phyloP scores from a whole-genome alignment of 192 early-diverging fungal genomes.

The Coemansia sp. region DNA sequence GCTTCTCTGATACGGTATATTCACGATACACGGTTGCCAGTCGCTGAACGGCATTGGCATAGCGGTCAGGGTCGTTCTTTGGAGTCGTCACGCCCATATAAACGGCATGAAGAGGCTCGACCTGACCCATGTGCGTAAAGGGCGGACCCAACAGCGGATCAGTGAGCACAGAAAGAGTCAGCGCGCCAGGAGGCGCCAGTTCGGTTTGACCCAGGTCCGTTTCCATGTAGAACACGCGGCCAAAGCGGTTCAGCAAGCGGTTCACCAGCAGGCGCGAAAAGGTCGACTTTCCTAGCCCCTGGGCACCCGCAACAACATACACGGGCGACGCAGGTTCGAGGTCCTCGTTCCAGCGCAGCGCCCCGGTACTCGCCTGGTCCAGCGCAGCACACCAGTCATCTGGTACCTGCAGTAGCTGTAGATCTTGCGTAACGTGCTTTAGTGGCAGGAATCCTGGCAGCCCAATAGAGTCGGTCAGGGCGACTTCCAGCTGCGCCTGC shows the following conservation, averaged over 20 bases:
- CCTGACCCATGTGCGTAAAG: constrained; percentile 62
- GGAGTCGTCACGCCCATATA: constrained; percentile 75
- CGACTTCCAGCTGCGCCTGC: constrained; percentile 4
- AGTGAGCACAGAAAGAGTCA: constrained; percentile 68
- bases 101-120: constrained; percentile 57
- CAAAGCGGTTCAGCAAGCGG: constrained; percentile 61
- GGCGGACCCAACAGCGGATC: constrained; percentile 75
- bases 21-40: constrained; percentile 56
- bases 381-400: constrained; percentile 28
- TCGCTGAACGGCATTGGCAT: constrained; percentile 60
- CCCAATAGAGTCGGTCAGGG: constrained; percentile 4
- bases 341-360: constrained; percentile 21
- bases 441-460: constrained; percentile 19
- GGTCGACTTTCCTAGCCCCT: constrained; percentile 87
- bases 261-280: constrained; percentile 75
- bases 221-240: constrained; percentile 76
- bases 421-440: constrained; percentile 12
- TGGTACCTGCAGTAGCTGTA: constrained; percentile 36
- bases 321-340: constrained; percentile 47
- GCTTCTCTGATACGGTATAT: constrained; percentile 16
- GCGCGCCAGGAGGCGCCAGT: constrained; percentile 72
- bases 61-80: constrained; percentile 75
- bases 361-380: constrained; percentile 15
- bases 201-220: constrained; percentile 91
- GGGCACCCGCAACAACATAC: constrained; percentile 65